Conservation (phyloP, 139 green algal genomes). For the Astrephomene gubernaculifera region DNA sequence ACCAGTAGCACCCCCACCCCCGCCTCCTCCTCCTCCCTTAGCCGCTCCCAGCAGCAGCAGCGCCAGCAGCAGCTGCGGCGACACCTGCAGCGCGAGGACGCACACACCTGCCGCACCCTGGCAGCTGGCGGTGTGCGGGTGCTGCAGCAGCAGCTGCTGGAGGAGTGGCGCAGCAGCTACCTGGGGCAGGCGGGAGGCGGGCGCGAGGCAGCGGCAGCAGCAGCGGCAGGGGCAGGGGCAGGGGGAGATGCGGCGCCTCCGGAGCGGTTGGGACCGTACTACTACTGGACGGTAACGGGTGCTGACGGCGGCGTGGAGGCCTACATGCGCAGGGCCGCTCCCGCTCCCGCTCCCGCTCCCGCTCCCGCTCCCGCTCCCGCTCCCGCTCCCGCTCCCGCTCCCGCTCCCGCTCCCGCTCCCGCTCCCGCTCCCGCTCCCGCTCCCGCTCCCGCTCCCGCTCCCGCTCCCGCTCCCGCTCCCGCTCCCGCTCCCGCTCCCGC, state of each 20-base stretch:
- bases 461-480: too few relatives aligned
- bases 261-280: constrained; percentile 34
- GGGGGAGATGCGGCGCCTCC: neutral
- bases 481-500: too few relatives aligned
- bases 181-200: neutral
- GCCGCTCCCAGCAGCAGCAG: too few relatives aligned
- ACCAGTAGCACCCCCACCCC: neutral
- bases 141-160: constrained; percentile 8
- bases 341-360: too few relatives aligned
- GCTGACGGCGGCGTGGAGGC: neutral
- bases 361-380: too few relatives aligned
- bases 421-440: too few relatives aligned
- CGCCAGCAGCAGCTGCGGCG: neutral
- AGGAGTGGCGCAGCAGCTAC: neutral
- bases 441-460: too few relatives aligned
- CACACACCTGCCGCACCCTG: neutral
- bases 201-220: too few relatives aligned
- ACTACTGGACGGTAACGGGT: constrained; percentile 7
- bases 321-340: neutral
- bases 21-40: too few relatives aligned
- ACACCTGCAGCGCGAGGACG: constrained; percentile 5
- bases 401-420: too few relatives aligned
- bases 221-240: neutral
- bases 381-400: too few relatives aligned
- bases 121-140: neutral